A percentile compares a stretch with the other conserved stretches of the same genome.
Conservation (phyloP, 495 filamentous ascomycete genomes). For the Talaromyces trachyspermus region DNA sequence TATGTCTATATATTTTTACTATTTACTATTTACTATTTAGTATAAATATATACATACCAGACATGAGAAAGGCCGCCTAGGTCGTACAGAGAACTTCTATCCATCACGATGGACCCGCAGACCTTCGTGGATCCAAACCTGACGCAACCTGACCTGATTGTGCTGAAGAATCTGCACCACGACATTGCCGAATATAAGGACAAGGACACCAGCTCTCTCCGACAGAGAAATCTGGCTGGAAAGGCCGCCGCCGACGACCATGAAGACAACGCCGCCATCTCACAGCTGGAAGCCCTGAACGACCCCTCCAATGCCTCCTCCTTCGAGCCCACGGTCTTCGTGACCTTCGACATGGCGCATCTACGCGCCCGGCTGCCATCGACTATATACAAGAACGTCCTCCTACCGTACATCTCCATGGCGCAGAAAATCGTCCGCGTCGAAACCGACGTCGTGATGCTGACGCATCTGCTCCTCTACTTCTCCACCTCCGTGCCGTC, state of each 20-base stretch:
- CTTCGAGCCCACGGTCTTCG: slow-evolving; percentile 50
- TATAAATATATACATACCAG: too few species aligned
- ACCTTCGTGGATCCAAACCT: slow-evolving; percentile 41
- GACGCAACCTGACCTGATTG: slow-evolving; percentile 40
- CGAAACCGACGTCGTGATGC: slow-evolving; percentile 64
- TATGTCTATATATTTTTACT: too few species aligned
- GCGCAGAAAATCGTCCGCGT: slow-evolving; percentile 49
- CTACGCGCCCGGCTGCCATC: slow-evolving; percentile 26
- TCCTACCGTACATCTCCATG: slow-evolving; percentile 49
- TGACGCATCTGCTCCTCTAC: slow-evolving; percentile 70
- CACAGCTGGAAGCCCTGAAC: slow-evolving; percentile 45
- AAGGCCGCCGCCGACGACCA: slow-evolving; percentile 12
- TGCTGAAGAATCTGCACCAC: slow-evolving; percentile 39
- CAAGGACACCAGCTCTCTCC: slow-evolving; percentile 13
- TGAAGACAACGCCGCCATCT: slow-evolving; percentile 19
- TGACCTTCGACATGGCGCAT: slow-evolving; percentile 40
- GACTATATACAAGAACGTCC: slow-evolving; percentile 35
- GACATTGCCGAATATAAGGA: slow-evolving; percentile 20
- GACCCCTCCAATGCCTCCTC: slow-evolving; percentile 32
- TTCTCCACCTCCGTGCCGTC: slow-evolving; percentile 59
- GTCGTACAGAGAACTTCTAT: background rate
- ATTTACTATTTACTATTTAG: too few species aligned
- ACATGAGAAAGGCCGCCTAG: too few species aligned
- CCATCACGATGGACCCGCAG: slow-evolving; percentile 24
- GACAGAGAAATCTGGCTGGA: slow-evolving; percentile 9